Evolutionary conservation across 306 rosid genomes (phyloP), one percentile per base, ranked within the genome.

Genomic region (Carpinus viminea): DNA sequence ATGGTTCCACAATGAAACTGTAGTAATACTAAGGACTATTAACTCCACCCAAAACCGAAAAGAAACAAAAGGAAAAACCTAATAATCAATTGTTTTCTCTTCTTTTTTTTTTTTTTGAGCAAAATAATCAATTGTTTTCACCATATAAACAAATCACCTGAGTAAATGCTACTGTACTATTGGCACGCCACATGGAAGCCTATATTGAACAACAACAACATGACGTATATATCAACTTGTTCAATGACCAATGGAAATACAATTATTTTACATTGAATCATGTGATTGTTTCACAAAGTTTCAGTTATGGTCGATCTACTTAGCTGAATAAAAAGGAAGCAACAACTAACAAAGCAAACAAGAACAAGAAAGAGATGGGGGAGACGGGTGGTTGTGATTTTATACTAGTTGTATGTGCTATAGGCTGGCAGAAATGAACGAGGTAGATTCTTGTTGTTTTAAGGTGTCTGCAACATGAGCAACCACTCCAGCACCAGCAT

Each of bases 401-500:
- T 73, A 73, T 85, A 79, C 13, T 11, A n/a, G n/a, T n/a, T 12
- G 34, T 74, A 68, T 45, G 24, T 51, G 82, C 87, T 89, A 92
- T 78, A 93, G 87, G 88, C 89, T 90, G 47, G 97, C 92, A 11
- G 90, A 24, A 66, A 90, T 46, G 70, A 90, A 31, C 47, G 85
- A 79, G 12, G 93, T 78, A 41, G 96, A 81, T 77, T 93, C 97
- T 87, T 91, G 90, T 64, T 87, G 95, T 84, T 74, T 92, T 78
- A 95, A 87, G 87, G 85, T 91, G 85, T 95, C 98, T 1, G 93
- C 96, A 41, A 95, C 96, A 72, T 95, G 98, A 71, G 97, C 92
- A 73, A 95, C 89, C 73, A 95, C 97, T 57, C 97, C 98, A 41
- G 81, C 85, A 73, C 98, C 98, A 28, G 96, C 98, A 80, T 91